Conservation (phyloP, 2,329 filamentous ascomycete species). For the Peltaster fructicola region DNA sequence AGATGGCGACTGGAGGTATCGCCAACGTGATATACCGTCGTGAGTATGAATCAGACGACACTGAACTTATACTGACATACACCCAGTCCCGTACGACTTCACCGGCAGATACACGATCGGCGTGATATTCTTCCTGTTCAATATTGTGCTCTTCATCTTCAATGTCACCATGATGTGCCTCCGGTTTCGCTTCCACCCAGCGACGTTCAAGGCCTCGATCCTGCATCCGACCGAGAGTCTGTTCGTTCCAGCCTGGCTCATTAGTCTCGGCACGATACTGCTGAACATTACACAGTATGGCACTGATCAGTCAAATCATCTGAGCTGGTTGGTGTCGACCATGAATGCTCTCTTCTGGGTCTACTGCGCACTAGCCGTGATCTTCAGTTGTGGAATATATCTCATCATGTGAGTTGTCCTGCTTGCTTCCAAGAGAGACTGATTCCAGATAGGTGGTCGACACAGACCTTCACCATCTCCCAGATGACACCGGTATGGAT, state of each 20-base stretch:
- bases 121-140: slow-evolving; percentile 30
- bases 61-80: slow-evolving; percentile 2
- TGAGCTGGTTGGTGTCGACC: slow-evolving; percentile 34
- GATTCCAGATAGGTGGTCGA: slow-evolving; percentile 36
- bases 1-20: slow-evolving; percentile 34
- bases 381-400: slow-evolving; percentile 54
- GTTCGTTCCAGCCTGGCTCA: slow-evolving; percentile 52
- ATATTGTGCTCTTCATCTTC: slow-evolving; percentile 46
- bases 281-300: slow-evolving; percentile 66
- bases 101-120: slow-evolving; percentile 29
- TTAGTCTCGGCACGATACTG: slow-evolving; percentile 45
- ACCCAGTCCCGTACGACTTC: slow-evolving; percentile 25
- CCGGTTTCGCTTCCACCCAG: slow-evolving; percentile 52
- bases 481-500: slow-evolving; percentile 83
- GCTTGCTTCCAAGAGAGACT: slow-evolving; percentile 1
- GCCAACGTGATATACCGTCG: slow-evolving; percentile 41
- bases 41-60: slow-evolving; percentile 19
- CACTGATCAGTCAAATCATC: slow-evolving; percentile 27
- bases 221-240: slow-evolving; percentile 61
- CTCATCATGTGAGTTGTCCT: slow-evolving; percentile 47
- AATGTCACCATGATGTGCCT: slow-evolving; percentile 49
- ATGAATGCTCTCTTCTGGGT: slow-evolving; percentile 60
- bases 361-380: slow-evolving; percentile 49
- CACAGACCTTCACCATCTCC: slow-evolving; percentile 52
- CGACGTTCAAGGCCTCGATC: slow-evolving; percentile 54